phyloP scores from a whole-genome alignment of 2,329 filamentous ascomycete genomes.

The Trichophaea hybrida region DNA sequence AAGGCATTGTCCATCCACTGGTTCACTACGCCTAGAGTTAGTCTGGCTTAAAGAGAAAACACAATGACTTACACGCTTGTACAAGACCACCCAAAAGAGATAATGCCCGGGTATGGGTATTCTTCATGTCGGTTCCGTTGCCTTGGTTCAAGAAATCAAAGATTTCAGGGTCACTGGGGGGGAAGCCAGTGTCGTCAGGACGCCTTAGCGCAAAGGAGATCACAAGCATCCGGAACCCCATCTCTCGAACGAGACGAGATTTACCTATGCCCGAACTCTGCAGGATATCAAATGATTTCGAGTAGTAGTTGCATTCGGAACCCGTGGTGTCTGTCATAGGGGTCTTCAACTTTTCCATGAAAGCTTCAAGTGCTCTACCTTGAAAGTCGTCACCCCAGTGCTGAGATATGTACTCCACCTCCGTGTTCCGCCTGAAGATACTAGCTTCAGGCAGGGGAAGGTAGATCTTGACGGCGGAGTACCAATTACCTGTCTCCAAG shows the following conservation, averaged over 20 bases:
- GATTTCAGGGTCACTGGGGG: not conserved
- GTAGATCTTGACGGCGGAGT: too few species aligned
- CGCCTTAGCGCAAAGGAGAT: not conserved
- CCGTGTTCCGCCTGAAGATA: too few species aligned
- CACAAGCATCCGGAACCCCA: not conserved
- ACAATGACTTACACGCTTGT: not conserved
- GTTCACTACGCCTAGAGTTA: too few species aligned
- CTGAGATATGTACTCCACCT: too few species aligned
- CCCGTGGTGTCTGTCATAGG: not conserved
- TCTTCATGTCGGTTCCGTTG: not conserved
- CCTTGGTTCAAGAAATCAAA: not conserved
- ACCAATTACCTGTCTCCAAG: too few species aligned
- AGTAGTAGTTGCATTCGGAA: too few species aligned
- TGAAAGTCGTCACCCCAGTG: not conserved
- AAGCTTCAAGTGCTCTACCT: not conserved
- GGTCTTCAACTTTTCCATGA: not conserved
- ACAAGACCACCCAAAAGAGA: not conserved
- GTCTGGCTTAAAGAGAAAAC: too few species aligned
- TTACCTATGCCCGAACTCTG: not conserved
- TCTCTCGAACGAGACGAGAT: not conserved
- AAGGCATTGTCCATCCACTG: too few species aligned
- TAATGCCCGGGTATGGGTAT: not conserved
- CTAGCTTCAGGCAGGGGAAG: too few species aligned
- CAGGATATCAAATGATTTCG: not conserved
- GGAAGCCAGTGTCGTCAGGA: not conserved